Base-by-base conservation (phyloP, 192 early-diverging fungal genomes). In the Podila epigama region DNA sequence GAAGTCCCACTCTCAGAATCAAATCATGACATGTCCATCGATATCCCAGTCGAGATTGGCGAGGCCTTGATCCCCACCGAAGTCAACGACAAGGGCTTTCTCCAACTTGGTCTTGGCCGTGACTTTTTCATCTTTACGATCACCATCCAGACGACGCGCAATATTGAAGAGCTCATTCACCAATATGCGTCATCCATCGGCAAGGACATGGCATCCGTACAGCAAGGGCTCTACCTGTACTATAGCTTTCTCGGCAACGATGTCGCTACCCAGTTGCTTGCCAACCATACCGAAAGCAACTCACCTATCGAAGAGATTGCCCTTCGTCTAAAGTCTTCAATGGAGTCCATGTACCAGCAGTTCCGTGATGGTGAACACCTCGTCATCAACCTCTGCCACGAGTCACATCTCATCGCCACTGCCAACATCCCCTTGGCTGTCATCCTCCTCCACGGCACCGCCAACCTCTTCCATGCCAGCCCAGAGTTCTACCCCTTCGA, bases 341-440 rank as follows among this genome's bases (percentile, higher is more conserved):
- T 77, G 73, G 73, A 77, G 66, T 77, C 73, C 1, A 77, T 77
- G 73, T 77, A 77, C 56, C 73, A 77, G 29, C 73, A 77, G 12
- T 77, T 77, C 34, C 31, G 66, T 31, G 73, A 77, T 25, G 73
- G 73, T 5, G 73, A 77, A 31, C 39, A 79, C 41, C 55, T 83
- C 12, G 68, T 79, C 7, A 68, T 83, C 51, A 53, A 79, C 63
- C 66, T 83, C 34, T 83, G 79, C 59, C 71, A 83, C 40, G 77
- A 70, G 36, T 39, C 56, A 32, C 66, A 83, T 42, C 66, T 79
- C 25, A 79, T 83, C 37, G 81, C 70, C 25, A 79, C 69, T n/a
- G 68, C 81, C 28, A 79, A 71, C 5, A 79, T 83, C 57, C 81
- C 81, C 6, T 52, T 83, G 34, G 79, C 77, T 13, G 73, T 68